Percentiles rank a stretch among this genome's conserved stretches.
phyloP scores from a whole-genome alignment of 78 protist species.

The Isochrysis galbana region DNA sequence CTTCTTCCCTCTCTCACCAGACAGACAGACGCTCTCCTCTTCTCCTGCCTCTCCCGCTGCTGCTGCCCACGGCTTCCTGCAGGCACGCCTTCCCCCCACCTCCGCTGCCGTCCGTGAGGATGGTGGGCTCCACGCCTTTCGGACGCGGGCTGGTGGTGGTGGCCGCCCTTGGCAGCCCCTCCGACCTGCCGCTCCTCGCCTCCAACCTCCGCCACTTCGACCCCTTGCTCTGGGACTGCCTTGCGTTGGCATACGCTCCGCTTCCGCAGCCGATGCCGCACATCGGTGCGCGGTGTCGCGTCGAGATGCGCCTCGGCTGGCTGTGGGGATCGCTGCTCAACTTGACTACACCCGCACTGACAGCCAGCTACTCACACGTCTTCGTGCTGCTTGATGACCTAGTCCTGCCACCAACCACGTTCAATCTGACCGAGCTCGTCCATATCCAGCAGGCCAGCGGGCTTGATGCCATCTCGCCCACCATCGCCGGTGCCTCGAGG shows the following conservation, averaged over 20 bases:
- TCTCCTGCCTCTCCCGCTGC: no score
- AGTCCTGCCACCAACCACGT: not conserved
- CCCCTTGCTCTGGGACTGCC: not conserved
- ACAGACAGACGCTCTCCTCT: no score
- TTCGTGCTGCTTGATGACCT: not conserved
- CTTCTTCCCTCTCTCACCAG: no score
- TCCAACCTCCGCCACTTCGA: not conserved
- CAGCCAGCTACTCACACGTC: not conserved
- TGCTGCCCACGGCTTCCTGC: no score
- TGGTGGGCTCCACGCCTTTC: no score
- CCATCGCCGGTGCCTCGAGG: not conserved
- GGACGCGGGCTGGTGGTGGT: not conserved
- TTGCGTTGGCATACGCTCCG: not conserved
- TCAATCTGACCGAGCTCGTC: not conserved
- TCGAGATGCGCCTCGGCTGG: not conserved
- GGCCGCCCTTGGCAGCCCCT: not conserved
- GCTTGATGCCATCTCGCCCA: not conserved
- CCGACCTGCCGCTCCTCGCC: not conserved
- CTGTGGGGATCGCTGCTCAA: not conserved
- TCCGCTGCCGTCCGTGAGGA: no score
- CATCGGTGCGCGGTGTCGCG: not conserved
- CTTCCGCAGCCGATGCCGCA: not conserved
- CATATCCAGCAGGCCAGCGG: not conserved
- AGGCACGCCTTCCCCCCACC: no score
- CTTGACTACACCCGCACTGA: not conserved